Conservation (phyloP, 352 stramenopile genomes). For the Plasmopara halstedii region DNA sequence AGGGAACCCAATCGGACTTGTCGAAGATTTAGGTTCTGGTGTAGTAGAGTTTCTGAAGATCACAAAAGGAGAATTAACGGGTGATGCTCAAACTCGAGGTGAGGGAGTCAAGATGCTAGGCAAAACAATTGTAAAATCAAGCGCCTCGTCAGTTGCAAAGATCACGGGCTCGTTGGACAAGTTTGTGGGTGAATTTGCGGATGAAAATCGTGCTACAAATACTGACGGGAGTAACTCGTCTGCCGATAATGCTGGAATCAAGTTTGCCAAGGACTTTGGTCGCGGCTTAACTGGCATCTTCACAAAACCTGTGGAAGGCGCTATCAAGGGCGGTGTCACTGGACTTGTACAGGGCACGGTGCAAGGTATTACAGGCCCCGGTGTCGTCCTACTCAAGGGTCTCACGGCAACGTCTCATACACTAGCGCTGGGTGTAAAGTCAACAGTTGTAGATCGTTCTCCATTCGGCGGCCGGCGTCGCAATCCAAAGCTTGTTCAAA, state of each 20-base stretch:
- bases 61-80: slow-evolving; percentile 79
- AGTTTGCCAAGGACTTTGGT: slow-evolving; percentile 81
- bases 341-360: slow-evolving; percentile 73
- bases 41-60: slow-evolving; percentile 85
- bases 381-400: slow-evolving; percentile 73
- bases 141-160: slow-evolving; percentile 68
- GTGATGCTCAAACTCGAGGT: slow-evolving; percentile 71
- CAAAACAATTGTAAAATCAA: slow-evolving; percentile 77
- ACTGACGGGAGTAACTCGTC: slow-evolving; percentile 16
- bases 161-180: slow-evolving; percentile 82
- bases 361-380: slow-evolving; percentile 69
- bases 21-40: slow-evolving; percentile 80
- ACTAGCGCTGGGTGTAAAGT: slow-evolving; percentile 66
- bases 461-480: slow-evolving; percentile 69
- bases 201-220: slow-evolving; percentile 24
- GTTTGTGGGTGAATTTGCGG: slow-evolving; percentile 74
- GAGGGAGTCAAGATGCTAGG: slow-evolving; percentile 82
- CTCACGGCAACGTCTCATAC: slow-evolving; percentile 82
- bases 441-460: slow-evolving; percentile 73
- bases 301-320: slow-evolving; percentile 80
- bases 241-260: slow-evolving; percentile 53
- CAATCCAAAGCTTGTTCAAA: slow-evolving; percentile 58
- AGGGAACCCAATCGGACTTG: slow-evolving; percentile 79
- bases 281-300: slow-evolving; percentile 83
- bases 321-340: slow-evolving; percentile 67